phyloP scores from a whole-genome alignment of 768 basidiomycete genomes.

The Glaciozyma martinii region DNA sequence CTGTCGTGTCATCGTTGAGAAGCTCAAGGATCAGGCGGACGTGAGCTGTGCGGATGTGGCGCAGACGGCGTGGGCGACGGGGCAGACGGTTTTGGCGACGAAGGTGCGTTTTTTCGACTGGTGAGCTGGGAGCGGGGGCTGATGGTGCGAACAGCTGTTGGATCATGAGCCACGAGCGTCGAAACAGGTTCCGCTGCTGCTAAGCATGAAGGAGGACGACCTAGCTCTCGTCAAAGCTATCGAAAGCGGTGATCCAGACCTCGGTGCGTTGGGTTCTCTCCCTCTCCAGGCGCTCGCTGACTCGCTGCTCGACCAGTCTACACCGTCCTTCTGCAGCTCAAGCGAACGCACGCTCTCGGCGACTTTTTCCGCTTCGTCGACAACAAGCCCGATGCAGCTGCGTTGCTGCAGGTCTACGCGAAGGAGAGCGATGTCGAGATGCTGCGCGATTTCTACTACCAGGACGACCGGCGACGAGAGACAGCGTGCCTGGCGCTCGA shows the following conservation, averaged over 20 bases:
- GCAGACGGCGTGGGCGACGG: conserved; percentile 82
- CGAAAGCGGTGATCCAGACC: conserved; percentile 88
- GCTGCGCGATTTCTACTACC: conserved; percentile 93
- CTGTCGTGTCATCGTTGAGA: conserved; percentile 74
- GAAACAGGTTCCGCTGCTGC: conserved; percentile 84
- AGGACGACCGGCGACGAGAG: conserved; percentile 88
- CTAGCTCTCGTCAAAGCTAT: conserved; percentile 80
- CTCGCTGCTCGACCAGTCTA: conserved; percentile 54
- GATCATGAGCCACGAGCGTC: conserved; percentile 80
- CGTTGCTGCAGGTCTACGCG: conserved; percentile 33
- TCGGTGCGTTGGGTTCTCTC: conserved; percentile 54
- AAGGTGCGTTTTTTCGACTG: conserved; percentile 48
- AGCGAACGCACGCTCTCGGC: conserved; percentile 72
- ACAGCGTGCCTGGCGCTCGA: conserved; percentile 81
- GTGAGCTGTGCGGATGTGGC: conserved; percentile 95
- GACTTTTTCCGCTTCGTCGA: conserved; percentile 91
- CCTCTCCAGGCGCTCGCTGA: background rate
- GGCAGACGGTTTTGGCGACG: conserved; percentile 67
- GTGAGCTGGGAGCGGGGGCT: background rate
- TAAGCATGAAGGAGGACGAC: conserved; percentile 89
- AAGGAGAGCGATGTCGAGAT: conserved; percentile 53
- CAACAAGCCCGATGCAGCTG: conserved; percentile 28
- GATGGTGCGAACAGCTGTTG: conserved; percentile 52
- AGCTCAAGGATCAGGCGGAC: conserved; percentile 54
- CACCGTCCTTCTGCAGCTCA: conserved; percentile 79